phyloP scores from a whole-genome alignment of 306 rosid genomes.

The Quillaja saponaria region DNA sequence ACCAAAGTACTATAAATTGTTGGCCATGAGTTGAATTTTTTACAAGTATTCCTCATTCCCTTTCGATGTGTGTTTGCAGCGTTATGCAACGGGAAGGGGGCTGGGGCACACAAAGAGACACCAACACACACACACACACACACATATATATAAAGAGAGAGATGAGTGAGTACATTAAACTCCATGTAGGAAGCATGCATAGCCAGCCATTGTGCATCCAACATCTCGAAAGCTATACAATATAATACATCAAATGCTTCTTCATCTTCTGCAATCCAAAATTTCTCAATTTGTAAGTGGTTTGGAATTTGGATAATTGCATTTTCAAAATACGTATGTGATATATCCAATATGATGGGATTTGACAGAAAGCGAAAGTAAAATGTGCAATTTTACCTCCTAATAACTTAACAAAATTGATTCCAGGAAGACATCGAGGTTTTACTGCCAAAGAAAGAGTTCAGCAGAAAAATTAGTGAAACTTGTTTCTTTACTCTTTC shows the following conservation, averaged over 20 bases:
- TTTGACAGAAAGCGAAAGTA: conserved; percentile 4
- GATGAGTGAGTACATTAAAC: conserved; percentile 79
- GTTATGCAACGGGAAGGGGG: no score
- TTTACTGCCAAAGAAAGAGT: conserved; percentile 44
- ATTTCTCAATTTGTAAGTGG: conserved; percentile 22
- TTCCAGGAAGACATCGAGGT: conserved; percentile 84
- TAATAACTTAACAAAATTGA: conserved; percentile 70
- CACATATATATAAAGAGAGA: conserved; percentile 24
- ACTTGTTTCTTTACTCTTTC: conserved; percentile 5
- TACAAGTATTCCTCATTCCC: no score
- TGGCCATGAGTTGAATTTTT: background rate
- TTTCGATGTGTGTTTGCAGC: no score
- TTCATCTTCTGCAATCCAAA: conserved; percentile 68
- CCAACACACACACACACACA: background rate
- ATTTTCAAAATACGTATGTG: conserved; percentile 9
- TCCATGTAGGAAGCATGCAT: conserved; percentile 95
- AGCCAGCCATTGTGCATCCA: conserved; percentile 98
- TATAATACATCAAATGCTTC: conserved; percentile 76
- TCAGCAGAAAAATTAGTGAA: conserved; percentile 14
- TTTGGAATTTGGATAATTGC: background rate
- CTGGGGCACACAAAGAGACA: no score
- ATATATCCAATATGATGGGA: conserved; percentile 21
- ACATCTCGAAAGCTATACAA: conserved; percentile 86
- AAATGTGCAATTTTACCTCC: conserved; percentile 59
- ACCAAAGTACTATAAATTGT: background rate